Percentiles rank a stretch among this genome's conserved stretches.
Conservation (phyloP, 495 filamentous ascomycete species). For the Trichoderma erinaceum region DNA sequence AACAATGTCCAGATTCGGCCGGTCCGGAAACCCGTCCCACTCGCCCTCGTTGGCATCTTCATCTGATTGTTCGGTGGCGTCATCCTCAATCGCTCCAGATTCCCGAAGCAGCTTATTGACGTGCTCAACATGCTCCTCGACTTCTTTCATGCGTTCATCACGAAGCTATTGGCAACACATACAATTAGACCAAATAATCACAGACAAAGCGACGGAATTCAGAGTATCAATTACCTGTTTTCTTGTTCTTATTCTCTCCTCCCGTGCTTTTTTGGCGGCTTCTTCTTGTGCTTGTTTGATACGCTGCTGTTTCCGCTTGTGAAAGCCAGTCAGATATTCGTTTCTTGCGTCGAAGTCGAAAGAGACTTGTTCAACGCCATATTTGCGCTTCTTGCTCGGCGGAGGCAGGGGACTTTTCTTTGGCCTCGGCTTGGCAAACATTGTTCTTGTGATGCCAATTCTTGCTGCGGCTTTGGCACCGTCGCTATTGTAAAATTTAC, state of each 20-base stretch:
- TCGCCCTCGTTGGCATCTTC: slow-evolving; percentile 43
- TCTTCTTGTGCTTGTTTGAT: slow-evolving; percentile 75
- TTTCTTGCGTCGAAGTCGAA: slow-evolving; percentile 73
- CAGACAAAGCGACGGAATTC: background rate
- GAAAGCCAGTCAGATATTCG: slow-evolving; percentile 91
- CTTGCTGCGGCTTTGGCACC: background rate
- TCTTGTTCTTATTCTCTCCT: slow-evolving; percentile 65
- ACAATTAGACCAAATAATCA: background rate
- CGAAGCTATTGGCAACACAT: slow-evolving; percentile 54
- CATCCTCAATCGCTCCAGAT: slow-evolving; percentile 42
- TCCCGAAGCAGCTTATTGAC: slow-evolving; percentile 59
- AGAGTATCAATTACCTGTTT: slow-evolving; percentile 52
- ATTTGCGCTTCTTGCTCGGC: slow-evolving; percentile 61
- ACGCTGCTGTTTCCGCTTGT: slow-evolving; percentile 84
- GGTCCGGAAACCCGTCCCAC: slow-evolving; percentile 56
- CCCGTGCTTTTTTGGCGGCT: slow-evolving; percentile 62
- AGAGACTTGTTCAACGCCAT: slow-evolving; percentile 65
- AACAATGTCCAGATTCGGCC: slow-evolving; percentile 39
- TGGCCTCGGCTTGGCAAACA: slow-evolving; percentile 45
- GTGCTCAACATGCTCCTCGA: slow-evolving; percentile 69
- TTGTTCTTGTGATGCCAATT: slow-evolving; percentile 18
- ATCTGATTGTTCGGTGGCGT: slow-evolving; percentile 28
- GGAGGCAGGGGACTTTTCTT: slow-evolving; percentile 43
- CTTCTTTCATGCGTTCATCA: slow-evolving; percentile 69
- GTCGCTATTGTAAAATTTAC: slow-evolving; percentile 1